These are phyloP conservation scores for Populus hybrid DNA, from an alignment of 441 rosid genomes.

Conservation along the genomic window DNA sequence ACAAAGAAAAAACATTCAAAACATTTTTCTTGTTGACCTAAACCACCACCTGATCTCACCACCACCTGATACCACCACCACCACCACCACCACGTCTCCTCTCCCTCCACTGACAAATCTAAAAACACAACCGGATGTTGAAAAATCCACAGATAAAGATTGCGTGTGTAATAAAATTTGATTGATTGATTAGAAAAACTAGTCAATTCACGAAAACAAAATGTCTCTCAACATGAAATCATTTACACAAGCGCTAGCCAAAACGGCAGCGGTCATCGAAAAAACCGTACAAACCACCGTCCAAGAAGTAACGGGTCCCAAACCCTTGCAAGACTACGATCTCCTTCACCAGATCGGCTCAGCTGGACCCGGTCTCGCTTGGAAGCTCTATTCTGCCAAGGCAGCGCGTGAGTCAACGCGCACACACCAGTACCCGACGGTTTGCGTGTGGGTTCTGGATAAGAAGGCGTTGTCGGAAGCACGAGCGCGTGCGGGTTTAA, in stretches of 20 bases:
- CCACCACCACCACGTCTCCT: neutral
- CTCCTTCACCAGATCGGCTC: slow-evolving; percentile 92
- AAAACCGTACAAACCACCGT: slow-evolving; percentile 92
- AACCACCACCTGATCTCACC: neutral
- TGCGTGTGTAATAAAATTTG: neutral
- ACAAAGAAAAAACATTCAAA: neutral
- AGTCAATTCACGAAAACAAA: neutral
- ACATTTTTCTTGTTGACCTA: neutral
- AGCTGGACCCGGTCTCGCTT: slow-evolving; percentile 84
- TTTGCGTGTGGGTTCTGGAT: slow-evolving; percentile 93
- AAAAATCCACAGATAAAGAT: neutral
- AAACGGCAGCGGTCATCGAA: slow-evolving; percentile 89
- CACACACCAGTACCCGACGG: slow-evolving; percentile 76
- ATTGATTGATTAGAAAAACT: neutral
- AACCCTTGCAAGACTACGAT: slow-evolving; percentile 83
- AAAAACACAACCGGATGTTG: neutral
- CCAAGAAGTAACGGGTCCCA: slow-evolving; percentile 94
- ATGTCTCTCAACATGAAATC: slow-evolving; percentile 90
- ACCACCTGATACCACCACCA: neutral
- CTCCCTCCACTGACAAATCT: neutral
- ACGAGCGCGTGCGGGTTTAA: slow-evolving; percentile 62
- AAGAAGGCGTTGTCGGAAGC: slow-evolving; percentile 76
- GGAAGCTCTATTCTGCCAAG: slow-evolving; percentile 82
- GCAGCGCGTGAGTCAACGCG: slow-evolving; percentile 69
- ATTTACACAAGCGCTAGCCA: slow-evolving; percentile 87